A percentile compares a stretch with the other conserved stretches of the same genome.
phyloP scores from a whole-genome alignment of 139 green algal genomes.

The Chlamydomonas asymmetrica region DNA sequence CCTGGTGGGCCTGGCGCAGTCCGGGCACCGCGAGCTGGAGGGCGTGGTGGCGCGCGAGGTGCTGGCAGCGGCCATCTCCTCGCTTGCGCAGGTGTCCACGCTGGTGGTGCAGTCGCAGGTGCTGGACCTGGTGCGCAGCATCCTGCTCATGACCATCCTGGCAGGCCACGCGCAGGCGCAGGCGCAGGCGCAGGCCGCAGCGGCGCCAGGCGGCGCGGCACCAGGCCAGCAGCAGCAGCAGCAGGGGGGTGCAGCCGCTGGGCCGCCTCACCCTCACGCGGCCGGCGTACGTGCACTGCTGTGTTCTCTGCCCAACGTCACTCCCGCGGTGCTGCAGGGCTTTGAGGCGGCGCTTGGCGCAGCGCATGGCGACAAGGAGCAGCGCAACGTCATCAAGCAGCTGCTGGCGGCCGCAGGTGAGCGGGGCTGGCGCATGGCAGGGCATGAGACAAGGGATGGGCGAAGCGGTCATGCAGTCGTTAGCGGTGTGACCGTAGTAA shows the following conservation, averaged over 20 bases:
- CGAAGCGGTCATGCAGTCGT: no score
- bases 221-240: conserved; percentile 15
- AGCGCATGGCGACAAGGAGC: conserved; percentile 70
- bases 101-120: conserved; percentile 57
- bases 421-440: no score
- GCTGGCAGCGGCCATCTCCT: conserved; percentile 26
- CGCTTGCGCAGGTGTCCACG: conserved; percentile 33
- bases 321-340: conserved; percentile 12
- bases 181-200: neutral
- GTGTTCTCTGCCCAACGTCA: conserved; percentile 30
- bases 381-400: conserved; percentile 64
- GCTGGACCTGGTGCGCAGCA: conserved; percentile 58
- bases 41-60: conserved; percentile 36
- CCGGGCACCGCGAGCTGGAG: conserved; percentile 41
- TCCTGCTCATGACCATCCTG: no score
- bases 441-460: no score
- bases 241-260: neutral
- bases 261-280: neutral
- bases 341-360: conserved; percentile 37
- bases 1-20: conserved; percentile 31
- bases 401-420: conserved; percentile 68
- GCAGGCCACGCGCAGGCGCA: conserved; percentile 34
- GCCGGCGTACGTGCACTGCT: conserved; percentile 3
- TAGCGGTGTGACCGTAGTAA: no score
- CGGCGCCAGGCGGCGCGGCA: conserved; percentile 1